Percentiles rank a stretch among this genome's conserved stretches.
Evolutionary conservation across 345 rosid species (phyloP).

Genomic region (Angophora floribunda): DNA sequence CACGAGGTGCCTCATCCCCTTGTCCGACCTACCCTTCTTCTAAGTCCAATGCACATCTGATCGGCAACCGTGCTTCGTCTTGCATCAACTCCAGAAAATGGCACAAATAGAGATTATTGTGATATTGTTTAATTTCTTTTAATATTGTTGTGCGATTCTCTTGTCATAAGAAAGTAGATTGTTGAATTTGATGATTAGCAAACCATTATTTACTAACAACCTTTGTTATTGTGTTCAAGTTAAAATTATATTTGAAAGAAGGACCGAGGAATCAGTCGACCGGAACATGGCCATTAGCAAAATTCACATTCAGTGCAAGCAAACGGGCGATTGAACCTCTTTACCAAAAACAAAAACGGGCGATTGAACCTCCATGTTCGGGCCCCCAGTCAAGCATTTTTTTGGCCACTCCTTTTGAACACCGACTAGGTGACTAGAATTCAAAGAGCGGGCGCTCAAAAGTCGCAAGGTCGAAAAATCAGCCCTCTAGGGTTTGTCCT

Average conservation of each 20-base stretch:
- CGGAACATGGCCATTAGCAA: not conserved
- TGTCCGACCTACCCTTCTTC: not conserved
- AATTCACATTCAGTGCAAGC: not conserved
- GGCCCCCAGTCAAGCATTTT: not conserved
- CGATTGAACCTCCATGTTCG: too few relatives aligned
- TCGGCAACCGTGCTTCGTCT: not conserved
- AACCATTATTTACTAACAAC: too few relatives aligned
- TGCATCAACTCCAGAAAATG: not conserved
- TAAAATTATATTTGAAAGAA: too few relatives aligned
- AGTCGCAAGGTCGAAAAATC: too few relatives aligned
- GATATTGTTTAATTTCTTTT: too few relatives aligned
- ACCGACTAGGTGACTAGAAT: not conserved
- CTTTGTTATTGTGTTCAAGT: too few relatives aligned
- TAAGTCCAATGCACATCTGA: not conserved
- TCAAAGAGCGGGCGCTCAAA: not conserved
- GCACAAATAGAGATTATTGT: not conserved
- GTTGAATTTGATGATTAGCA: too few relatives aligned
- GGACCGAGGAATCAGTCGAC: not conserved
- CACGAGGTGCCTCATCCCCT: not conserved
- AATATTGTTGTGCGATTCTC: not conserved
- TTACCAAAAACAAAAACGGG: too few relatives aligned
- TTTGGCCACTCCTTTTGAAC: not conserved
- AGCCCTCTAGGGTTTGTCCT: not conserved
- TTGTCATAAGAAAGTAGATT: too few relatives aligned
- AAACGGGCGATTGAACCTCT: not conserved